These are phyloP conservation scores for Gossypium schwendimanii DNA, from an alignment of 441 rosid genomes.

Conservation along the genomic window DNA sequence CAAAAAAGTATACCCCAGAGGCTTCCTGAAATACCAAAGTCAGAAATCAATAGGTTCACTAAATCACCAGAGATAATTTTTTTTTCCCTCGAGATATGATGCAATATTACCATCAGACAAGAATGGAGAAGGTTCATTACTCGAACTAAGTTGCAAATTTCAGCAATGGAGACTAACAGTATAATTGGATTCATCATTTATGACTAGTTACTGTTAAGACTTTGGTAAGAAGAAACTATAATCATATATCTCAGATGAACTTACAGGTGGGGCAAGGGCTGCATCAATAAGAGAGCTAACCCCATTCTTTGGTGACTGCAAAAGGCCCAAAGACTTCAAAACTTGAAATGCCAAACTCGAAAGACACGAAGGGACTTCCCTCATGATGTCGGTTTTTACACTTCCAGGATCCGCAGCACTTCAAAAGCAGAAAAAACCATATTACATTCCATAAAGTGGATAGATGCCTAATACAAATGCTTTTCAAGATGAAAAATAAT, in stretches of 20 bases:
- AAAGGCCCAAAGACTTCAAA: slow-evolving; percentile 47
- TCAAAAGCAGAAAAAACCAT: slow-evolving; percentile 14
- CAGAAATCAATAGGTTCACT: neutral
- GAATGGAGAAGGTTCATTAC: neutral
- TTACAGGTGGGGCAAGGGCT: slow-evolving; percentile 78
- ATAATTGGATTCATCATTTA: neutral
- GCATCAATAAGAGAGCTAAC: slow-evolving; percentile 69
- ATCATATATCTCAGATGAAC: slow-evolving; percentile 11
- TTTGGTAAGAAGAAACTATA: neutral
- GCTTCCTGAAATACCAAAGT: slow-evolving; percentile 39
- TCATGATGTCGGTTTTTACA: slow-evolving; percentile 78
- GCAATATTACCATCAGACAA: neutral
- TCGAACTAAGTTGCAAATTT: neutral
- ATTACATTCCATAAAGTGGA: slow-evolving; percentile 8
- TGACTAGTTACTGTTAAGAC: neutral
- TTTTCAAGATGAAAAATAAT: neutral
- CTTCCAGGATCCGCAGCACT: slow-evolving; percentile 92
- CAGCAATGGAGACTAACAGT: neutral
- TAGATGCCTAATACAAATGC: neutral
- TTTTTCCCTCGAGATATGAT: neutral
- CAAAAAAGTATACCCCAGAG: slow-evolving; percentile 69
- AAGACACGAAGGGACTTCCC: slow-evolving; percentile 66
- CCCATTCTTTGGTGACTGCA: slow-evolving; percentile 58
- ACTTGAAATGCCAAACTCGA: slow-evolving; percentile 34
- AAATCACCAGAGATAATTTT: neutral